Percentiles rank a stretch among this genome's conserved stretches.
Conservation (phyloP, 371 early-diverging fungal genomes). For the Saksenaea vasiformis region DNA sequence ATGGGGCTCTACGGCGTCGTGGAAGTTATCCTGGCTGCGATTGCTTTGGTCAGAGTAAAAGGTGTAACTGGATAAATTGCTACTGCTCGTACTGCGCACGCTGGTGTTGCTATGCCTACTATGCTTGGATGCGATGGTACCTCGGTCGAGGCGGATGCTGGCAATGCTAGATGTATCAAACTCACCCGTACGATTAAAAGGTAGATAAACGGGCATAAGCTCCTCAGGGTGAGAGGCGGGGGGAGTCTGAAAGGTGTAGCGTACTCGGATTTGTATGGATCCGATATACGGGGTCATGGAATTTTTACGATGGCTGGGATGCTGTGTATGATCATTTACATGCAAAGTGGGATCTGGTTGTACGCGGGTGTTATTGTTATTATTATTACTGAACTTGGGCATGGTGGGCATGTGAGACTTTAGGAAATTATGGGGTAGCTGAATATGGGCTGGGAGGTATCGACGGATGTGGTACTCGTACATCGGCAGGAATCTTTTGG, state of each 20-base stretch:
- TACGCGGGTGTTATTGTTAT: not conserved
- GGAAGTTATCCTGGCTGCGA: conserved; percentile 14
- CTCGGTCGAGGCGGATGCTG: conserved; percentile 23
- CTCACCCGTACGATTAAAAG: conserved; percentile 17
- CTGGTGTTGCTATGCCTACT: conserved; percentile 22
- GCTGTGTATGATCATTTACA: conserved; percentile 20
- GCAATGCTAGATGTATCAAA: conserved; percentile 26
- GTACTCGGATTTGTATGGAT: conserved; percentile 47
- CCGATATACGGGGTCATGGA: conserved; percentile 51
- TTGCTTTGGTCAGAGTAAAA: conserved; percentile 3
- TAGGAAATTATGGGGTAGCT: conserved; percentile 47
- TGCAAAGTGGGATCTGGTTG: conserved; percentile 7
- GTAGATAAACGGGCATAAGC: conserved; percentile 15
- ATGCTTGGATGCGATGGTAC: conserved; percentile 15
- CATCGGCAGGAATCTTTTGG: conserved; percentile 46
- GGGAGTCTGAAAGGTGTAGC: conserved; percentile 44
- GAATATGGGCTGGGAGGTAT: conserved; percentile 47
- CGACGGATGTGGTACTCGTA: conserved; percentile 50
- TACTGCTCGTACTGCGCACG: conserved; percentile 14
- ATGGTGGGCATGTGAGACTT: conserved; percentile 48
- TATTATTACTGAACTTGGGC: conserved; percentile 16
- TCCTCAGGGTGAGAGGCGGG: conserved; percentile 17
- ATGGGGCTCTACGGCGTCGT: conserved; percentile 40
- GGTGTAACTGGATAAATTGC: conserved; percentile 9
- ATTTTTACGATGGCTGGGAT: conserved; percentile 45